A percentile compares a stretch with the other conserved stretches of the same genome.
phyloP scores from a whole-genome alignment of 2,329 filamentous ascomycete species.

The Trichoderma asperellum region DNA sequence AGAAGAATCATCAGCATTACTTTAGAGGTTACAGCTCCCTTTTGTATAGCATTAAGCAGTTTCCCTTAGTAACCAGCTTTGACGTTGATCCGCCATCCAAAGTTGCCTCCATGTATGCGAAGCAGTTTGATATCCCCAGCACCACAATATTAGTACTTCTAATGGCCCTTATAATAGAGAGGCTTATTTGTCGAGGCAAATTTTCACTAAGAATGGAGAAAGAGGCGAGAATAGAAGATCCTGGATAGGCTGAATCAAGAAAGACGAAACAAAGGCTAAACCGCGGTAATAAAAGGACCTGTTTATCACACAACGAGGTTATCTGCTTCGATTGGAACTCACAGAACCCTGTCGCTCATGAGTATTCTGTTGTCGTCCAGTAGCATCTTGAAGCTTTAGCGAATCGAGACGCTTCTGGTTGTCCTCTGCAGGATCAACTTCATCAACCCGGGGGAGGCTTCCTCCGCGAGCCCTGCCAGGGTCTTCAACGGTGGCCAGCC shows the following conservation, averaged over 20 bases:
- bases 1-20: conserved; percentile 29
- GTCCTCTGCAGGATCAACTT: conserved; percentile 79
- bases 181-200: background rate
- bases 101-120: background rate
- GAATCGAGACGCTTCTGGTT: conserved; percentile 87
- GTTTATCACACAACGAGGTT: conserved; percentile 34
- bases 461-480: conserved; percentile 46
- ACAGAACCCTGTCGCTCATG: conserved; percentile 66
- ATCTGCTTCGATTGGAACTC: conserved; percentile 57
- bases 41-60: background rate
- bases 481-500: conserved; percentile 41
- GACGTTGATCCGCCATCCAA: conserved; percentile 23
- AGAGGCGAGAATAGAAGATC: background rate
- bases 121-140: background rate
- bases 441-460: conserved; percentile 63
- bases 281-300: background rate
- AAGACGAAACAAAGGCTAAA: background rate
- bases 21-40: conserved; percentile 10
- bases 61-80: background rate
- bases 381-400: conserved; percentile 82
- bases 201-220: background rate
- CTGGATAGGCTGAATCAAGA: conserved; percentile 2
- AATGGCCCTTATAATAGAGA: background rate
- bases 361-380: conserved; percentile 58
- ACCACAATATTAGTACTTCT: conserved; percentile 3